Evolutionary conservation across 495 filamentous ascomycete species (phyloP).

Genomic region (Penicillium desertorum): DNA sequence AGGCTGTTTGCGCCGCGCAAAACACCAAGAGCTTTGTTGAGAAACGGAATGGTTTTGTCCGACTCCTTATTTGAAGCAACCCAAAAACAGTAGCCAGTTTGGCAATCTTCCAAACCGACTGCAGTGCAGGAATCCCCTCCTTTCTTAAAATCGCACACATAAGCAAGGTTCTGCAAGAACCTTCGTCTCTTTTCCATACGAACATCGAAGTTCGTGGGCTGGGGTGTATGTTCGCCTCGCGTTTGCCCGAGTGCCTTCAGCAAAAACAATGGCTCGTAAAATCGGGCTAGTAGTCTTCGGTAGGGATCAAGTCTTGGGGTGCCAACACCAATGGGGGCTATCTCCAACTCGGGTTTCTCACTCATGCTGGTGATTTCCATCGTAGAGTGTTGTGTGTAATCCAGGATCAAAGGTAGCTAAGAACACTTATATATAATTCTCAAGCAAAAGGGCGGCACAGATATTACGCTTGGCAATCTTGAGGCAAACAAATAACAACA

Average conservation of each 20-base stretch:
- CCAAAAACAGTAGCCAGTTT: slow-evolving; percentile 28
- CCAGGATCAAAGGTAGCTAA: not conserved
- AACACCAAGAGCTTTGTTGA: slow-evolving; percentile 15
- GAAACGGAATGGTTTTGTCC: slow-evolving; percentile 16
- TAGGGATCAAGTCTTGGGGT: slow-evolving; percentile 15
- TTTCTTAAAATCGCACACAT: slow-evolving; percentile 37
- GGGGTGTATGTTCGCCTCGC: slow-evolving; percentile 24
- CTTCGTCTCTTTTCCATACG: slow-evolving; percentile 1
- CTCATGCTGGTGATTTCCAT: not conserved
- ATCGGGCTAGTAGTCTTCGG: slow-evolving; percentile 23
- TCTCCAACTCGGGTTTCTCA: not conserved
- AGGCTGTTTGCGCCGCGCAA: slow-evolving; percentile 5
- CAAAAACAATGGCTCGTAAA: slow-evolving; percentile 37
- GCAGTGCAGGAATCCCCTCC: slow-evolving; percentile 31
- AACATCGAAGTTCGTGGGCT: slow-evolving; percentile 3
- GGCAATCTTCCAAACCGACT: slow-evolving; percentile 29
- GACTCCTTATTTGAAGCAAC: slow-evolving; percentile 28
- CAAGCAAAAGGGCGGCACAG: not conserved
- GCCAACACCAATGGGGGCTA: not conserved
- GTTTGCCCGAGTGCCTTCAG: slow-evolving; percentile 28
- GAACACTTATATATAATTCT: not conserved
- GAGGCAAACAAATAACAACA: not conserved
- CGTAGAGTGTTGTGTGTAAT: not conserved
- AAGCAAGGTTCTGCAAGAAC: slow-evolving; percentile 33
- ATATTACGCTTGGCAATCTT: not conserved